A percentile compares a stretch with the other conserved stretches of the same genome.
These are phyloP conservation scores for Kodamaea laetipori DNA, from an alignment of 805 yeast genomes.

Conservation along the genomic window DNA sequence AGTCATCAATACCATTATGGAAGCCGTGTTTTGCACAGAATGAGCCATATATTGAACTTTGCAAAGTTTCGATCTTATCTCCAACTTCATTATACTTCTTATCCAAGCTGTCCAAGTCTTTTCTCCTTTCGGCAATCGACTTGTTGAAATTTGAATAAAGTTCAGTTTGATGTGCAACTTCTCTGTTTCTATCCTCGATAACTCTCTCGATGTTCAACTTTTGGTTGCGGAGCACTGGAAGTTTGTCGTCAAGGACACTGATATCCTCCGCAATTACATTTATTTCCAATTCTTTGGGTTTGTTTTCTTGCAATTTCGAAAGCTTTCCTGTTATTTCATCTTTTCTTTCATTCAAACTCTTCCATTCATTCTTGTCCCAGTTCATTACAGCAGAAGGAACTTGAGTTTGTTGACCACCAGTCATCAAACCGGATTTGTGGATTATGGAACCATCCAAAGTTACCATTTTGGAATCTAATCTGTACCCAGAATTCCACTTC, in stretches of 20 bases:
- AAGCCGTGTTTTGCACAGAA: conserved; percentile 63
- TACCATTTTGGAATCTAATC: conserved; percentile 60
- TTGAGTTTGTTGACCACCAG: conserved; percentile 75
- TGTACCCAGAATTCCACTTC: conserved; percentile 56
- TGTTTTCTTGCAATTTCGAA: conserved; percentile 45
- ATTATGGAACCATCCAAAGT: conserved; percentile 83
- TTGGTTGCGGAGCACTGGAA: conserved; percentile 48
- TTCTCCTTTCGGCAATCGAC: conserved; percentile 17
- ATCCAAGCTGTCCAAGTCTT: conserved; percentile 16
- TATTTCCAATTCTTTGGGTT: conserved; percentile 58
- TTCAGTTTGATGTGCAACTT: conserved; percentile 50
- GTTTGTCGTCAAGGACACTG: conserved; percentile 41
- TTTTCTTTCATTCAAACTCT: conserved; percentile 51
- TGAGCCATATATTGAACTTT: conserved; percentile 46
- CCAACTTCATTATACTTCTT: conserved; percentile 25
- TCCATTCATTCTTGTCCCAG: conserved; percentile 76
- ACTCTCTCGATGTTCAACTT: conserved; percentile 46
- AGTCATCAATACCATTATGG: conserved; percentile 56
- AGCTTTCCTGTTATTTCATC: conserved; percentile 55
- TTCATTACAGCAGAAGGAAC: conserved; percentile 40
- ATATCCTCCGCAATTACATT: conserved; percentile 60
- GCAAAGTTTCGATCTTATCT: conserved; percentile 32
- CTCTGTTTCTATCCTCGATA: conserved; percentile 48
- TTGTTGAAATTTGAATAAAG: conserved; percentile 23
- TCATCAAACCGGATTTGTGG: conserved; percentile 85